phyloP scores from a whole-genome alignment of 2,329 filamentous ascomycete species.

The Scorias spongiosa region DNA sequence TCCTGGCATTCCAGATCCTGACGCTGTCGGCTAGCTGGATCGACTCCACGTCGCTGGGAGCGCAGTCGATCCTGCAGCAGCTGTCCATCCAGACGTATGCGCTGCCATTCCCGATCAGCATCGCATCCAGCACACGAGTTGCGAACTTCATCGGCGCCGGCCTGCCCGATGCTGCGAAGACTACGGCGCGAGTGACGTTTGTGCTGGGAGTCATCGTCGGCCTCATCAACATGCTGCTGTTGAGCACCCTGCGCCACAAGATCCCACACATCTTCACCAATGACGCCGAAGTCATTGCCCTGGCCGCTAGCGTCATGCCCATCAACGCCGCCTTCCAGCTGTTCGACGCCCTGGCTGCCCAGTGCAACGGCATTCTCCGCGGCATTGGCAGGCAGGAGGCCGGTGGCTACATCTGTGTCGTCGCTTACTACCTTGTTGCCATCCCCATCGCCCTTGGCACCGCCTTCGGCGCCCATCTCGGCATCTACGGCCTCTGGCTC shows the following conservation, averaged over 20 bases:
- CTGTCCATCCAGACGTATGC: conserved; percentile 72
- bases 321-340: conserved; percentile 80
- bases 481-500: conserved; percentile 65
- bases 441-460: conserved; percentile 69
- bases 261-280: conserved; percentile 65
- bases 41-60: conserved; percentile 64
- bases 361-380: conserved; percentile 70
- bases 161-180: conserved; percentile 64
- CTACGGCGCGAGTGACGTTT: conserved; percentile 63
- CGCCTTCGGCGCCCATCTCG: conserved; percentile 64
- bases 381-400: conserved; percentile 81
- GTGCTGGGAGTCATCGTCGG: conserved; percentile 55
- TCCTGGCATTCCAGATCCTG: conserved; percentile 70
- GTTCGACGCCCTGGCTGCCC: conserved; percentile 66
- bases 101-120: conserved; percentile 79
- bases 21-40: conserved; percentile 72
- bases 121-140: conserved; percentile 74
- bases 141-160: conserved; percentile 86
- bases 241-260: conserved; percentile 52
- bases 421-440: conserved; percentile 74
- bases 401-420: conserved; percentile 75
- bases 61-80: conserved; percentile 72
- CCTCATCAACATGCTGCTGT: conserved; percentile 58
- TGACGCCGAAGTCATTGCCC: conserved; percentile 48
- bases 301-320: conserved; percentile 55